A percentile compares a stretch with the other conserved stretches of the same genome.
phyloP scores from a whole-genome alignment of 1,284 basidiomycete species.

The Leucoagaricus sp. region DNA sequence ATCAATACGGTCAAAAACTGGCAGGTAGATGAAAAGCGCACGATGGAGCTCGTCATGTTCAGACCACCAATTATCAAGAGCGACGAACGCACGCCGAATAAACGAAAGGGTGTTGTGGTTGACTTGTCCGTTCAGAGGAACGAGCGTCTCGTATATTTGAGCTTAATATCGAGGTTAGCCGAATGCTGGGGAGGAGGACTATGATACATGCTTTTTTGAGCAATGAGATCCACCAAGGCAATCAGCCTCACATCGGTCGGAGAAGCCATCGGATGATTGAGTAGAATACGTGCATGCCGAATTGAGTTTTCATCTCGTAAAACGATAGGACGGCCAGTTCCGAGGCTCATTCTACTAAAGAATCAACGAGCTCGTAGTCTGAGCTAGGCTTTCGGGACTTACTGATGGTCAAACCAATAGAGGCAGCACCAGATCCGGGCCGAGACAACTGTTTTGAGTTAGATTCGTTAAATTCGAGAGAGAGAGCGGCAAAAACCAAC shows the following conservation, averaged over 20 bases:
- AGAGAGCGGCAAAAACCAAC: slow-evolving; percentile 41
- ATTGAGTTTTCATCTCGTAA: slow-evolving; percentile 88
- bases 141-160: slow-evolving; percentile 87
- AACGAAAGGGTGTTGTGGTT: slow-evolving; percentile 84
- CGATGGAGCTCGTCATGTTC: slow-evolving; percentile 86
- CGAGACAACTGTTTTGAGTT: slow-evolving; percentile 67
- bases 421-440: slow-evolving; percentile 93
- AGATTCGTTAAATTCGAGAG: slow-evolving; percentile 9
- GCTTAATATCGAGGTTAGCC: slow-evolving; percentile 43
- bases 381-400: too few species aligned
- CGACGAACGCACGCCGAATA: slow-evolving; percentile 81
- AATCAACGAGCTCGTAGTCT: too few species aligned
- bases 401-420: slow-evolving; percentile 94
- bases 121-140: slow-evolving; percentile 84
- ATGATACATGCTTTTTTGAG: slow-evolving; percentile 73
- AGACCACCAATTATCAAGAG: slow-evolving; percentile 86
- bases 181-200: background rate
- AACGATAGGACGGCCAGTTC: slow-evolving; percentile 87
- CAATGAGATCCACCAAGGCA: slow-evolving; percentile 86
- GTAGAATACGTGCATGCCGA: slow-evolving; percentile 77
- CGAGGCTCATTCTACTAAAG: slow-evolving; percentile 77
- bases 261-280: slow-evolving; percentile 84
- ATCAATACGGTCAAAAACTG: background rate
- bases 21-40: slow-evolving; percentile 31
- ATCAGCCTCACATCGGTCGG: slow-evolving; percentile 88